Evolutionary conservation across 306 rosid genomes (phyloP).

Genomic region (Vigna hirtella): DNA sequence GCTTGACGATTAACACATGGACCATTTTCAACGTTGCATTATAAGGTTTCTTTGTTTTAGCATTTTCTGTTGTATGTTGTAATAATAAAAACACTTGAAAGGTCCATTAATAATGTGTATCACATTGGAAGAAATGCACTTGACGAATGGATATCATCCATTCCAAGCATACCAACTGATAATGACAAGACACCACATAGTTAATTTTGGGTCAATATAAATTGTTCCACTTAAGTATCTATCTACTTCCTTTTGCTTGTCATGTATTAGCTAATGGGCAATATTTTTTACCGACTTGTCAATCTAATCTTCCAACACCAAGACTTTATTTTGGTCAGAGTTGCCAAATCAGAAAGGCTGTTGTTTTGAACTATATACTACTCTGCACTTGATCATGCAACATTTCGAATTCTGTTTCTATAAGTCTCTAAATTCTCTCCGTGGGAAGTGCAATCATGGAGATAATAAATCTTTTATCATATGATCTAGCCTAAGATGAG

Average conservation of each 20-base stretch:
- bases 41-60: conserved; percentile 35
- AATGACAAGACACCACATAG: neutral
- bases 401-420: neutral
- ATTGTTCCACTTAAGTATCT: neutral
- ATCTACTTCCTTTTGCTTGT: neutral
- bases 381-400: neutral
- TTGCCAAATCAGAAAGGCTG: neutral
- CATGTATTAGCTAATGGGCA: neutral
- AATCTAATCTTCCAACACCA: neutral
- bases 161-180: neutral
- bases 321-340: neutral
- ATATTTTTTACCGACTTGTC: neutral
- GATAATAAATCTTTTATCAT: too few species aligned
- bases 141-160: conserved; percentile 1
- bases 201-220: neutral
- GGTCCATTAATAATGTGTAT: neutral
- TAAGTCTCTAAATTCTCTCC: too few species aligned
- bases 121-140: neutral
- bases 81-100: conserved; percentile 2
- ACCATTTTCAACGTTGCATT: conserved; percentile 9
- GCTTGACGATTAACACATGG: conserved; percentile 68
- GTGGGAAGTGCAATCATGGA: too few species aligned
- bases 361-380: too few species aligned
- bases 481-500: too few species aligned
- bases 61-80: conserved; percentile 11